Evolutionary conservation across 306 rosid genomes (phyloP).

Genomic region (Lagenaria siceraria): DNA sequence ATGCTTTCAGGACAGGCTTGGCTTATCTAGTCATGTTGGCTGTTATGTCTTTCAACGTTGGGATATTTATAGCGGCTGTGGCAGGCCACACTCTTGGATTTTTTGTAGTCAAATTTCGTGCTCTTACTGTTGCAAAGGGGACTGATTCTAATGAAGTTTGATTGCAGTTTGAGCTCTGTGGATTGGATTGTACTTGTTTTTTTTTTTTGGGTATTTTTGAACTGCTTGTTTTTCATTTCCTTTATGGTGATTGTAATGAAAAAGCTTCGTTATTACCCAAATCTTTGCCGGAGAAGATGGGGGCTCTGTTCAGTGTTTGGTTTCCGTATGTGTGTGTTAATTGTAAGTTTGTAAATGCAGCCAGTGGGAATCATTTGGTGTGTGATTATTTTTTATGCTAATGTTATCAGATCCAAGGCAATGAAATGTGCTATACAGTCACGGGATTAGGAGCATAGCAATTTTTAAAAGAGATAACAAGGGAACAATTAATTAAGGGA

Average conservation of each 20-base stretch:
- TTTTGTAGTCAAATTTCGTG: conserved; percentile 28
- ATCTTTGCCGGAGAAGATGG: not conserved
- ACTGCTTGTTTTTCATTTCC: not conserved
- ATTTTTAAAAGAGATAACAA: not conserved
- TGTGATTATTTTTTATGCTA: not conserved
- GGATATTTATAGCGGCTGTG: conserved; percentile 58
- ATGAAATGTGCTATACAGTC: not conserved
- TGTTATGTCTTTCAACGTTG: conserved; percentile 62
- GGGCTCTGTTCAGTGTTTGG: not conserved
- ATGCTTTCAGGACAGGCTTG: conserved; percentile 29
- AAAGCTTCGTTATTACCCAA: not conserved
- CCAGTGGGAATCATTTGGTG: not conserved
- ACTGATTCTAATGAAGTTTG: conserved; percentile 12
- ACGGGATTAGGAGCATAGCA: not conserved
- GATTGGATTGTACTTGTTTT: not conserved
- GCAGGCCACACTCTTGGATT: conserved; percentile 54
- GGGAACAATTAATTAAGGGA: not conserved
- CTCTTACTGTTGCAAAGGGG: conserved; percentile 14
- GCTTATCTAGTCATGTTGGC: conserved; percentile 56
- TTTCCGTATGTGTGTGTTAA: not conserved
- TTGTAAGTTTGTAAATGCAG: not conserved
- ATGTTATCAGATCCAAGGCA: not conserved
- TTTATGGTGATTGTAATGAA: not conserved
- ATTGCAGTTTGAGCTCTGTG: not conserved
- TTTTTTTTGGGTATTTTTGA: not conserved